Conservation (phyloP, 768 basidiomycete species). For the Lyophyllum atratum region DNA sequence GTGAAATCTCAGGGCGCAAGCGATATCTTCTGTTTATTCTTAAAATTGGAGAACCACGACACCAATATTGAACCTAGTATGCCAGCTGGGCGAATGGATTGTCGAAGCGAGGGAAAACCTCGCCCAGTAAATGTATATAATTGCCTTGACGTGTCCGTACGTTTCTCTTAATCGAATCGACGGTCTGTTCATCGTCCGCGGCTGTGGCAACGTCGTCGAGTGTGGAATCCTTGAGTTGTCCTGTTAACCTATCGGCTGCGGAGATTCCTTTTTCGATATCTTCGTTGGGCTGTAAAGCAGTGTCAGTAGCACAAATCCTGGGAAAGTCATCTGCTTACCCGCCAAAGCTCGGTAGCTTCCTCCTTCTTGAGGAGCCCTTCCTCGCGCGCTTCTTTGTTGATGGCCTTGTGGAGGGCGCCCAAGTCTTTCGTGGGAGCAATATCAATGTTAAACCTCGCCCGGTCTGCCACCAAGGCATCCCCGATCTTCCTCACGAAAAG, state of each 20-base stretch:
- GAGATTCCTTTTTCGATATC: background rate
- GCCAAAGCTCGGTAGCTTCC: slow-evolving; percentile 7
- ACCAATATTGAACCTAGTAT: too few relatives aligned
- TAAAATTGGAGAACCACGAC: too few relatives aligned
- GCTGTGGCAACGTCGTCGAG: slow-evolving; percentile 3
- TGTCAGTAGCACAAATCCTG: background rate
- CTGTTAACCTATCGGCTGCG: background rate
- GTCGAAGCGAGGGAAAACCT: background rate
- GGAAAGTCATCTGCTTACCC: slow-evolving; percentile 1
- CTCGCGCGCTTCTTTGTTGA: background rate
- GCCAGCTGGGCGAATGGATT: background rate
- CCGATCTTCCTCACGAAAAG: slow-evolving; percentile 3
- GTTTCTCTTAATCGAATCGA: slow-evolving; percentile 4
- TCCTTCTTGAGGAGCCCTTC: background rate
- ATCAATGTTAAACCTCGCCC: background rate
- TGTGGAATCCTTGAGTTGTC: background rate
- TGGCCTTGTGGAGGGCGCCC: background rate
- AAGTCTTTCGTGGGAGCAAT: background rate
- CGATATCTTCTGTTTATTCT: too few relatives aligned
- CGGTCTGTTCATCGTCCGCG: slow-evolving; percentile 1
- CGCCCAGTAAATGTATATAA: slow-evolving; percentile 5
- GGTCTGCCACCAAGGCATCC: slow-evolving; percentile 1
- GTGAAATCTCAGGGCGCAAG: too few relatives aligned
- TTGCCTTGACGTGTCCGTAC: slow-evolving; percentile 3
- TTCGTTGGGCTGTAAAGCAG: slow-evolving; percentile 4